Evolutionary conservation across 805 yeast species (phyloP), one percentile per base, ranked within the genome.

Genomic region (Zygosaccharomyces rouxii): DNA sequence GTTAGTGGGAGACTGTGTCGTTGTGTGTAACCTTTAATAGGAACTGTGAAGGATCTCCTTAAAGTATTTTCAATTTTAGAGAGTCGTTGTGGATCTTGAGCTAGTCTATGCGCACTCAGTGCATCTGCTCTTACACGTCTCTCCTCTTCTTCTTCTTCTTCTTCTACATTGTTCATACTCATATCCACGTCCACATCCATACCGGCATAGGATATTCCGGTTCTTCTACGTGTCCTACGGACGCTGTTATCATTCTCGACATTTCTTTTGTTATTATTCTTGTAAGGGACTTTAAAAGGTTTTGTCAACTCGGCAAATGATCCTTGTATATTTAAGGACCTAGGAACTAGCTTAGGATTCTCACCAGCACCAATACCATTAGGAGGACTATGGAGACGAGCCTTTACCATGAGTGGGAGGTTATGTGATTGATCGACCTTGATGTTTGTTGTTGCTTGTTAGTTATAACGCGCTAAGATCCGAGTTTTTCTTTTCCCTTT

Each of bases 211-310:
- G 76, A 66, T 2, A 57, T 52, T 0, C 78, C 42, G 2, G 78
- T 4, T 63, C 71, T 38, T 55, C 61, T 42, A 43, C 67, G 53
- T 33, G 33, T 30, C 35, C 22, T 28, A 10, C 44, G 44, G 4
- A 23, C 18, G 26, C 14, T 7, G 10, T 29, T 33, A 7, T 21
- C 26, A 16, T 28, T 33, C 6, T 30, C 37, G 37, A 55, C 42
- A 23, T 44, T 38, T 44, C 64, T 50, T 4, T 48, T 54, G n/a
- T 38, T 54, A 14, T 55, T 55, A 6, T 50, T 52, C 51, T 62
- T 67, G 48, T 83, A 77, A 0, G 95, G 95, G 0, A 84, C 76
- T 50, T 72, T 78, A 67, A 86, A 86, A 0, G 95, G 95, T 58
- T 73, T 79, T 2, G 81, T 68, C n/a, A 86, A 69, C 19, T 77